phyloP scores from a whole-genome alignment of 23 red algal species.

The Pyropia yezoensis region DNA sequence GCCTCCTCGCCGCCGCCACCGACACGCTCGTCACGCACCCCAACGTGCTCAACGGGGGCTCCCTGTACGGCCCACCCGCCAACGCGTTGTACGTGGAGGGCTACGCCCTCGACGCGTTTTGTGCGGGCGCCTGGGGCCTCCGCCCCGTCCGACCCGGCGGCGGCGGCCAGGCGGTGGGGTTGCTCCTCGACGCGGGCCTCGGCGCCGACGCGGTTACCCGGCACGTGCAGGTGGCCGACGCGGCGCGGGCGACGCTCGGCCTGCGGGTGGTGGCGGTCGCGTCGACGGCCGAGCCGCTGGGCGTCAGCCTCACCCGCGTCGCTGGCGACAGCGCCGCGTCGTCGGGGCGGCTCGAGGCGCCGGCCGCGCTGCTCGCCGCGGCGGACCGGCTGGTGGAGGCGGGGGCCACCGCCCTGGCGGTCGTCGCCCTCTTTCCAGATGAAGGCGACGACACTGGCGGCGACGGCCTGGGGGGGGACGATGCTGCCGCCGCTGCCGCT shows the following conservation, averaged over 20 bases:
- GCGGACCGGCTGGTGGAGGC: conserved; percentile 16
- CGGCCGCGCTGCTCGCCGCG: conserved; percentile 44
- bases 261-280: conserved; percentile 35
- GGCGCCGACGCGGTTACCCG: conserved; percentile 35
- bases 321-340: conserved; percentile 21
- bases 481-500: conserved; percentile 74
- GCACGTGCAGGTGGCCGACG: conserved; percentile 82
- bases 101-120: conserved; percentile 80
- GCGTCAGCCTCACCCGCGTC: conserved; percentile 12
- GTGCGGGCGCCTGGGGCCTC: conserved; percentile 39
- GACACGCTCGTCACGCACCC: conserved; percentile 91
- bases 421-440: conserved; percentile 79
- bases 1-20: conserved; percentile 58
- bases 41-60: conserved; percentile 90
- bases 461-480: conserved; percentile 59
- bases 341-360: conserved; percentile 45
- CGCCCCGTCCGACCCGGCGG: conserved; percentile 8
- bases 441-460: conserved; percentile 45
- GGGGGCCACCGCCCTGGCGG: conserved; percentile 62
- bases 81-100: conserved; percentile 97
- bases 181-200: conserved; percentile 74
- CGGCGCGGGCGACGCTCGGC: conserved; percentile 79
- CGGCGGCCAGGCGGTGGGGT: conserved; percentile 50
- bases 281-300: conserved; percentile 38
- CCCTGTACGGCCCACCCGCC: conserved; percentile 81